Percentiles rank a stretch among this genome's conserved stretches.
phyloP scores from a whole-genome alignment of 1,139 yeast species.

The Suhomyces atakaporum region DNA sequence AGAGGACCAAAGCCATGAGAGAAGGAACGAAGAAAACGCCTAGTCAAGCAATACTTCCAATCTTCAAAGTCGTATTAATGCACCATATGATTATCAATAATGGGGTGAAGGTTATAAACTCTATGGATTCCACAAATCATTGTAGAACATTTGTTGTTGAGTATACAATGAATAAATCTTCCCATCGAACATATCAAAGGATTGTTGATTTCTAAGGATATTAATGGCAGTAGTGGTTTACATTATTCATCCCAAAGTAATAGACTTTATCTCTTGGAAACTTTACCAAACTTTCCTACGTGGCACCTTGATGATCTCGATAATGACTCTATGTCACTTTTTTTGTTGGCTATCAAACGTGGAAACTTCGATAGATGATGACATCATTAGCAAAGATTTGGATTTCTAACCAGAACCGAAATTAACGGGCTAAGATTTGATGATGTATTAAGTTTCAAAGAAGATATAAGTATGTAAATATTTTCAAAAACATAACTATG shows the following conservation, averaged over 20 bases:
- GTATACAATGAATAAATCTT: conserved; percentile 30
- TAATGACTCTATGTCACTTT: conserved; percentile 77
- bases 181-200: conserved; percentile 21
- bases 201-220: conserved; percentile 50
- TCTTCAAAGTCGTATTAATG: neutral
- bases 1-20: conserved; percentile 7
- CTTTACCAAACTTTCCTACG: conserved; percentile 41
- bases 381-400: conserved; percentile 33
- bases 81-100: conserved; percentile 43
- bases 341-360: conserved; percentile 74
- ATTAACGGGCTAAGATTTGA: conserved; percentile 75
- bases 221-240: conserved; percentile 78
- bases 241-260: conserved; percentile 85
- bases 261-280: conserved; percentile 53
- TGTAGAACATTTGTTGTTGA: conserved; percentile 43
- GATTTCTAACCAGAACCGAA: conserved; percentile 53
- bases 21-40: neutral
- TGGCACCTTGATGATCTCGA: conserved; percentile 55
- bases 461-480: conserved; percentile 61
- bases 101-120: conserved; percentile 46
- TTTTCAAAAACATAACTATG: too few relatives aligned
- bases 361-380: conserved; percentile 54
- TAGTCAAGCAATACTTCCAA: neutral
- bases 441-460: conserved; percentile 69
- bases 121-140: conserved; percentile 45